phyloP scores from a whole-genome alignment of 495 filamentous ascomycete species.

The Penicillium crystallinum region DNA sequence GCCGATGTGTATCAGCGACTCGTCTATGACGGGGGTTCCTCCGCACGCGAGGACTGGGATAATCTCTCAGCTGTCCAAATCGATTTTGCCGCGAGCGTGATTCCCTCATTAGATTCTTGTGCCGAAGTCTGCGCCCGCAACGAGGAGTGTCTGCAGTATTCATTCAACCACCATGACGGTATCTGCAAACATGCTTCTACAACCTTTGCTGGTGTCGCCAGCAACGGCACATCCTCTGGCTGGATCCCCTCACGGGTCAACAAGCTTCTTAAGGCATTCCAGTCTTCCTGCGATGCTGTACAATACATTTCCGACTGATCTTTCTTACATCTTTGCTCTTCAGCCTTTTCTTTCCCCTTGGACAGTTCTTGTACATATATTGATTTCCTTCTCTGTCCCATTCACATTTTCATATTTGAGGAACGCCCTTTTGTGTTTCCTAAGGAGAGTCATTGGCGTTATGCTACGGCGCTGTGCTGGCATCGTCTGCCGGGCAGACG shows the following conservation, averaged over 20 bases:
- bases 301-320: conserved; percentile 23
- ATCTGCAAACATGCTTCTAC: conserved; percentile 32
- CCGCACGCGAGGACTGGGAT: conserved; percentile 28
- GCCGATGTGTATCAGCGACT: conserved; percentile 30
- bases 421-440: neutral
- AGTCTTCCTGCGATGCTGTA: conserved; percentile 25
- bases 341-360: neutral
- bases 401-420: neutral
- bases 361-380: conserved; percentile 5
- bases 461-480: conserved; percentile 4
- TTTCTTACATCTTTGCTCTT: neutral
- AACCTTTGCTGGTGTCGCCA: conserved; percentile 20
- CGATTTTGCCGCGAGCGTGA: conserved; percentile 15
- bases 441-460: conserved; percentile 14
- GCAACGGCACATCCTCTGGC: conserved; percentile 24
- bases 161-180: conserved; percentile 25
- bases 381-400: too few species aligned
- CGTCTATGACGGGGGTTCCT: conserved; percentile 16
- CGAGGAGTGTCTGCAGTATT: conserved; percentile 39
- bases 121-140: conserved; percentile 33
- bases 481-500: conserved; percentile 14
- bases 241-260: conserved; percentile 29
- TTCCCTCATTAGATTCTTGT: conserved; percentile 29
- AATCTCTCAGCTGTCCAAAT: conserved; percentile 23
- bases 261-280: conserved; percentile 20